A percentile compares a stretch with the other conserved stretches of the same genome.
These are phyloP conservation scores for Saccharomyces eubayanus DNA, from an alignment of 805 yeast genomes.

Conservation along the genomic window DNA sequence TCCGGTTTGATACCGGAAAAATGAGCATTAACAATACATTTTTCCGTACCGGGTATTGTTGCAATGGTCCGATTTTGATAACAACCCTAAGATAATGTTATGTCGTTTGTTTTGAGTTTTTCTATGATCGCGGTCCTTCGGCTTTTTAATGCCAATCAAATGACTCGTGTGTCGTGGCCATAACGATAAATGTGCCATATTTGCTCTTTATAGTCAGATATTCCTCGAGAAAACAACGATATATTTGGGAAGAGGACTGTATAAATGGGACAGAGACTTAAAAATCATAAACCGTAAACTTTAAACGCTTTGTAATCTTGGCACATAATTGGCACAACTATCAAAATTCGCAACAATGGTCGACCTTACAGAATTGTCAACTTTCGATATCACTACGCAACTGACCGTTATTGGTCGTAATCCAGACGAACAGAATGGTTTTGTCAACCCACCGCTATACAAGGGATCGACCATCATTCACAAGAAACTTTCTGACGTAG, in stretches of 20 bases:
- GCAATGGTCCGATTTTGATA: background rate
- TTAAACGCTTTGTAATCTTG: background rate
- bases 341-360: slow-evolving; percentile 14
- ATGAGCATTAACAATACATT: background rate
- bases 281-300: background rate
- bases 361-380: background rate
- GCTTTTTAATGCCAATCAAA: background rate
- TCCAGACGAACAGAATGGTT: slow-evolving; percentile 8
- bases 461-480: slow-evolving; percentile 11
- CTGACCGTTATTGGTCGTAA: slow-evolving; percentile 6
- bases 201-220: background rate
- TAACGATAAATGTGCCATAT: background rate
- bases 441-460: slow-evolving; percentile 8
- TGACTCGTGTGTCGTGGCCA: background rate
- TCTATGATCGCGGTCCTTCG: background rate
- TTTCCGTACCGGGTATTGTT: background rate
- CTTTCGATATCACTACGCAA: slow-evolving; percentile 2
- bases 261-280: background rate
- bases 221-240: background rate
- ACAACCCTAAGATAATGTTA: background rate
- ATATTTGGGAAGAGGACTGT: background rate
- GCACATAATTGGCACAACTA: background rate
- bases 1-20: background rate
- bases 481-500: slow-evolving; percentile 5
- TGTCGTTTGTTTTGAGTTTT: background rate